These are phyloP conservation scores for Hyaloscypha finlandica DNA, from an alignment of 495 filamentous ascomycete genomes.

Conservation along the genomic window DNA sequence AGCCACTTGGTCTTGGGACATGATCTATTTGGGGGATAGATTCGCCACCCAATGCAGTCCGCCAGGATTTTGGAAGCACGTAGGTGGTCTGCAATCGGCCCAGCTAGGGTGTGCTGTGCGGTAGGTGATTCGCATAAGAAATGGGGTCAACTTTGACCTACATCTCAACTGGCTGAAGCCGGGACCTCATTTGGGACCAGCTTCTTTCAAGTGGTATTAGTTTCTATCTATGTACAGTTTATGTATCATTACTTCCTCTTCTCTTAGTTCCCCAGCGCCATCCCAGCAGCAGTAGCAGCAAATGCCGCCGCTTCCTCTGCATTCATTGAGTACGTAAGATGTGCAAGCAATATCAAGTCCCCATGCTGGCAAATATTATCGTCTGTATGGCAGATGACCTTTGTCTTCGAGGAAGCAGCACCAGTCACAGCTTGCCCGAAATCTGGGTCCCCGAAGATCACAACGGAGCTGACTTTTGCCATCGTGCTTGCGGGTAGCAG, in stretches of 20 bases:
- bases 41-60: no score
- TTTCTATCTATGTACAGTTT: not conserved
- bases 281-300: conserved; percentile 13
- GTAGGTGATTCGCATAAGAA: no score
- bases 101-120: no score
- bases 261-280: conserved; percentile 12
- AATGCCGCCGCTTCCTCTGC: conserved; percentile 50
- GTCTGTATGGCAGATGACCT: conserved; percentile 47
- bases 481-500: conserved; percentile 38
- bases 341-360: conserved; percentile 45
- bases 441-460: conserved; percentile 59
- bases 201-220: not conserved
- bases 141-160: no score
- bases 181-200: no score
- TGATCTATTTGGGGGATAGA: no score
- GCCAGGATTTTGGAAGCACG: no score
- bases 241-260: not conserved
- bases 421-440: conserved; percentile 45
- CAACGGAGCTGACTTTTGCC: conserved; percentile 37
- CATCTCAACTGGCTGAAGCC: no score
- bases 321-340: conserved; percentile 52
- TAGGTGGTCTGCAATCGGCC: no score
- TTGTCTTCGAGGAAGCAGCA: conserved; percentile 43
- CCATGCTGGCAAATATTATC: conserved; percentile 57
- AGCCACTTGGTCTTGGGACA: not conserved